These are phyloP conservation scores for Cordyceps tenuipes DNA, from an alignment of 2,329 filamentous ascomycete species.

Conservation along the genomic window DNA sequence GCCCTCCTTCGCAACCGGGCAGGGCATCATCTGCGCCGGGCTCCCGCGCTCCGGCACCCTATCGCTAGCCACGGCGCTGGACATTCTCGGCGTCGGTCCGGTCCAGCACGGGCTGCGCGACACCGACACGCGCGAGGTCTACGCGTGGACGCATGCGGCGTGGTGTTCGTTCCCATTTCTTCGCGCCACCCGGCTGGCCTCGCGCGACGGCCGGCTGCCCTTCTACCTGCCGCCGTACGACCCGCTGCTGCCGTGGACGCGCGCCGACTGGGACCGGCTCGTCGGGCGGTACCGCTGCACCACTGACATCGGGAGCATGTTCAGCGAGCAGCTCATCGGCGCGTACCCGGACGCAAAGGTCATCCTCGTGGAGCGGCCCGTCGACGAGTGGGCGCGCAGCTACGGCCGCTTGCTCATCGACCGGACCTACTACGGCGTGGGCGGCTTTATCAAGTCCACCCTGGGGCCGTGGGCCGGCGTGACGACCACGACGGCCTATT, in stretches of 20 bases:
- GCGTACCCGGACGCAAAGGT: constrained; percentile 17
- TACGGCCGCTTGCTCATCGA: constrained; percentile 17
- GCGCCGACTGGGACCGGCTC: constrained; percentile 1
- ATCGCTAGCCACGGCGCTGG: not conserved
- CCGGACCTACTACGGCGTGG: not conserved
- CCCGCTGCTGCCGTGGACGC: not conserved
- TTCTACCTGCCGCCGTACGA: not conserved
- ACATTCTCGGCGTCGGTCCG: constrained; percentile 1
- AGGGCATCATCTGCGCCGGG: constrained; percentile 7
- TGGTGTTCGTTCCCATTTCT: not conserved
- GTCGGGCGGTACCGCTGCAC: not conserved
- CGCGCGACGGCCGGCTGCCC: not conserved
- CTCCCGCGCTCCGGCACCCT: constrained; percentile 1
- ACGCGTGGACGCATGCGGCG: constrained; percentile 5
- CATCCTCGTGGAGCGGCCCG: constrained; percentile 17
- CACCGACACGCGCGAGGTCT: not conserved
- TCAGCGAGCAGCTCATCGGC: not conserved
- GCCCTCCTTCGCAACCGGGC: not conserved
- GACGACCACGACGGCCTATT: not conserved
- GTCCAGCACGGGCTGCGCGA: not conserved
- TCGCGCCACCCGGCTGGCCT: not conserved
- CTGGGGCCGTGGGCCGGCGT: constrained; percentile 16
- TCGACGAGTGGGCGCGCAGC: constrained; percentile 16
- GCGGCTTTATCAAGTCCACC: not conserved
- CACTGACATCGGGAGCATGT: constrained; percentile 4